Conservation (phyloP, 1,139 yeast species). For the Tardiomyces digboiensis region DNA sequence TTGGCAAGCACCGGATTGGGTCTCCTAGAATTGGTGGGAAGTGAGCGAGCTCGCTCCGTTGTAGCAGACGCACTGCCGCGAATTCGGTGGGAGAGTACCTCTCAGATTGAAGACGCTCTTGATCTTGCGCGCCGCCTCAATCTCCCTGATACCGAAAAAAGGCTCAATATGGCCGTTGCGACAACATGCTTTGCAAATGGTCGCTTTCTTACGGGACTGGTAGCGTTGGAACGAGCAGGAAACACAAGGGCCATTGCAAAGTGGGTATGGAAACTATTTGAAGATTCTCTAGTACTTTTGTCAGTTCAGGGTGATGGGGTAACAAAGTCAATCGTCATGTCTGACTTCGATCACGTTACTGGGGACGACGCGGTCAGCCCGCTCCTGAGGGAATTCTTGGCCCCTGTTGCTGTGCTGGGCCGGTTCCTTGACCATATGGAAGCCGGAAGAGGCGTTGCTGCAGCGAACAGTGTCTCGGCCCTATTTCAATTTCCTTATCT, state of each 20-base stretch:
- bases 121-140: constrained; percentile 41
- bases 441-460: constrained; percentile 20
- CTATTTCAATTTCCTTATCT: constrained; percentile 56
- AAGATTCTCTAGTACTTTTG: constrained; percentile 40
- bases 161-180: constrained; percentile 16
- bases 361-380: constrained; percentile 31
- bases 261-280: constrained; percentile 45
- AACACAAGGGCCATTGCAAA: constrained; percentile 37
- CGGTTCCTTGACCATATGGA: constrained; percentile 34
- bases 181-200: constrained; percentile 18
- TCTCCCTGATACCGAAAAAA: constrained; percentile 14
- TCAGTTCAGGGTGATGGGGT: constrained; percentile 28
- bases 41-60: constrained; percentile 31
- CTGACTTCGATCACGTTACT: constrained; percentile 17
- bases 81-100: constrained; percentile 45
- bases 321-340: constrained; percentile 15
- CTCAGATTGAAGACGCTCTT: constrained; percentile 75
- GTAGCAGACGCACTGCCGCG: constrained; percentile 55
- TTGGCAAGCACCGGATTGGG: constrained; percentile 16
- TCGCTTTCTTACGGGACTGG: constrained; percentile 51
- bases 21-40: constrained; percentile 12
- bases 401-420: constrained; percentile 64
- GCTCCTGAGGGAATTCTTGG: constrained; percentile 51
- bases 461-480: constrained; percentile 35
- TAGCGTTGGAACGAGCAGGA: constrained; percentile 57